Percentiles rank a stretch among this genome's conserved stretches.
phyloP scores from a whole-genome alignment of 225 moss, liverwort and hornwort species.

The Polytrichum formosum region DNA sequence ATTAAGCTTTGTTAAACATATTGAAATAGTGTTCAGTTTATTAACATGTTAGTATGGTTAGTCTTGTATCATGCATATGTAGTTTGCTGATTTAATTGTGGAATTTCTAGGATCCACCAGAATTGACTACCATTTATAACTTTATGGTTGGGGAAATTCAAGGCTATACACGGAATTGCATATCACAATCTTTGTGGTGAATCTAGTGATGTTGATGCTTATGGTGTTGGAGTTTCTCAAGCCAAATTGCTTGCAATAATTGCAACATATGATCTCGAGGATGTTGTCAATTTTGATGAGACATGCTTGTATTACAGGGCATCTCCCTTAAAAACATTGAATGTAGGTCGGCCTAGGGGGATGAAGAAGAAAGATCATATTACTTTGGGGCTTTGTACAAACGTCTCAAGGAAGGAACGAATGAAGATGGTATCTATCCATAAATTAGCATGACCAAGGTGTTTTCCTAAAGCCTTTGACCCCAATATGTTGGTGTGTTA shows the following conservation, averaged over 20 bases:
- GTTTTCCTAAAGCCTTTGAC: not conserved
- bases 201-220: constrained; percentile 1
- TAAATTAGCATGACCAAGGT: not conserved
- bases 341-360: not conserved
- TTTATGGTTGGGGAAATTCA: too few relatives aligned
- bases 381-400: constrained; percentile 3
- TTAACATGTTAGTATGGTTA: too few relatives aligned
- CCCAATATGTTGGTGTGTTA: not conserved
- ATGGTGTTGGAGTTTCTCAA: not conserved
- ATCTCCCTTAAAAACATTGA: constrained; percentile 1
- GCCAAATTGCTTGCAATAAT: not conserved
- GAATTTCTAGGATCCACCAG: too few relatives aligned
- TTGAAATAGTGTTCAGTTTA: too few relatives aligned
- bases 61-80: too few relatives aligned
- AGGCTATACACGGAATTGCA: too few relatives aligned
- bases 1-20: too few relatives aligned
- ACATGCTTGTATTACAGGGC: constrained; percentile 6
- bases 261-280: not conserved
- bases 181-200: constrained; percentile 7
- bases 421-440: not conserved
- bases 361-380: not conserved
- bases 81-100: too few relatives aligned
- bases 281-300: constrained; percentile 12
- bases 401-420: not conserved
- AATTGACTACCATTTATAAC: too few relatives aligned